Evolutionary conservation across 176 grass and related monocot genomes (phyloP).

Genomic region (Musa troglodytarum): DNA sequence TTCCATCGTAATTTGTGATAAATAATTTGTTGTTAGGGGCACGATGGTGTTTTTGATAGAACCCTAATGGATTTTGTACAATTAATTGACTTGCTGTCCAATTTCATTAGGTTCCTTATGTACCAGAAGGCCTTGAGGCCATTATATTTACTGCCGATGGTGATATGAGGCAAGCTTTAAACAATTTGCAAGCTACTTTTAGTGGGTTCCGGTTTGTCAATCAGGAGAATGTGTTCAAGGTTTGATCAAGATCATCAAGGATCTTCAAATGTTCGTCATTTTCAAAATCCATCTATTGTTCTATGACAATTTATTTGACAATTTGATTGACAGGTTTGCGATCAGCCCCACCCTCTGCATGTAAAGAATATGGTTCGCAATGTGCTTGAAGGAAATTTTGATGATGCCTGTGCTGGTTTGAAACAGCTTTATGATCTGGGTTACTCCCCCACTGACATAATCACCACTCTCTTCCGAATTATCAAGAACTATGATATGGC

Average conservation of each 20-base stretch:
- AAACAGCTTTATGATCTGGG: conserved; percentile 91
- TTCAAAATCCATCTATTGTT: not conserved
- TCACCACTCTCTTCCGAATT: conserved; percentile 83
- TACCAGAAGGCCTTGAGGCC: conserved; percentile 86
- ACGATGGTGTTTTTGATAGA: not conserved
- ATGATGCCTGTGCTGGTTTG: conserved; percentile 59
- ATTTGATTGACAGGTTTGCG: conserved; percentile 45
- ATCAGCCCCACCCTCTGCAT: conserved; percentile 87
- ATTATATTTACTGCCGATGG: conserved; percentile 98
- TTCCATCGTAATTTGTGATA: not conserved
- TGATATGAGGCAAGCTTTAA: conserved; percentile 97
- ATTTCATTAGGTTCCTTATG: conserved; percentile 61
- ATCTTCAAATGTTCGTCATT: conserved; percentile 9
- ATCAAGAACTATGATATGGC: conserved; percentile 98
- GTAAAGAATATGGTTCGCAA: conserved; percentile 92
- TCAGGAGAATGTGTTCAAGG: conserved; percentile 94
- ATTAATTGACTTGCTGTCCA: conserved; percentile 18
- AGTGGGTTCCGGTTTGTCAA: conserved; percentile 92
- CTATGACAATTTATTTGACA: conserved; percentile 1
- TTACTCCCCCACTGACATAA: conserved; percentile 91
- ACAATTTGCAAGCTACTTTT: conserved; percentile 89
- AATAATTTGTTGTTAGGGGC: not conserved
- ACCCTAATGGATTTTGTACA: not conserved
- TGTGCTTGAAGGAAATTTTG: conserved; percentile 75
- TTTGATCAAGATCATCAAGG: conserved; percentile 10